Evolutionary conservation across 306 rosid species (phyloP), one percentile per base, ranked within the genome.

Genomic region (Trichosanthes truncata): DNA sequence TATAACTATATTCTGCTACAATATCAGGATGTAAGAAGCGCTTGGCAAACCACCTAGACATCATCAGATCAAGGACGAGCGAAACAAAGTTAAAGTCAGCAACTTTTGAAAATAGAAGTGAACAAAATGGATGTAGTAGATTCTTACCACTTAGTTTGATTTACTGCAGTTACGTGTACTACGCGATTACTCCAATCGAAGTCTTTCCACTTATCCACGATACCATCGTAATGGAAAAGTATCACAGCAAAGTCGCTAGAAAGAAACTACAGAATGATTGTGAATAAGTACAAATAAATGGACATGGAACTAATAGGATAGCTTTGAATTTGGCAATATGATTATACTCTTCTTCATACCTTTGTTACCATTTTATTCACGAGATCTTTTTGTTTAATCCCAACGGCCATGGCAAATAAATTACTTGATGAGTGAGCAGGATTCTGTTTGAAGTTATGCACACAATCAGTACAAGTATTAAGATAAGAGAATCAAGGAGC

Each of bases 21-120:
- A 95, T 89, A 84, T 95, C 97, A 9, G 99, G 99, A 84, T 95
- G 99, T 60, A 95, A 83, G 90, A 95, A 95, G 68, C 97, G 95
- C 85, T 95, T 95, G 36, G 99, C 99, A 78, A 91, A 92, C 99
- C 99, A 95, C 97, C 99, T 95, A 84, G 48, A 48, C 78, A 85
- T 80, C 80, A 75, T 8, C 49, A 80, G 82, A 41, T 55, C 80
- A 79, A 62, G 49, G 36, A 40, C 48, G 49, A 53, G 35, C 20
- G 65, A 49, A 79, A 74, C 36, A 49, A 38, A 62, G 80, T 72
- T 56, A 68, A 45, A 62, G 78, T 60, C 68, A 57, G 62, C 46
- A 53, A 61, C 62, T 63, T 79, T 36, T 2, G 2, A n/a, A 36
- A 76, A 53, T 11, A 76, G 41, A 29, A 76, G 51, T 25, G 75